A percentile compares a stretch with the other conserved stretches of the same genome.
These are phyloP conservation scores for Candida montana DNA, from an alignment of 805 yeast genomes.

Conservation along the genomic window DNA sequence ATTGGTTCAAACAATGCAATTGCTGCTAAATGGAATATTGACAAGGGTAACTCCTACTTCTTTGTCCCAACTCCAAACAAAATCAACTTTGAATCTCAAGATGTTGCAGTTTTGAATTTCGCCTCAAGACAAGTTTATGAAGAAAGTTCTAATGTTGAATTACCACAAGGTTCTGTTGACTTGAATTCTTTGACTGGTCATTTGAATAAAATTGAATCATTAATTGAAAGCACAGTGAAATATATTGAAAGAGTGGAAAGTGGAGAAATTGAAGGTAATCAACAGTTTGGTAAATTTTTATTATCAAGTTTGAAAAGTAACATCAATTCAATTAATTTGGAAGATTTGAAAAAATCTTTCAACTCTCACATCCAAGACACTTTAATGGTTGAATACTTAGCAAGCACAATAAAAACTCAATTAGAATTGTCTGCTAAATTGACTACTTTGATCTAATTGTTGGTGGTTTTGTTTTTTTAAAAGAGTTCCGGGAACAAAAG, in stretches of 20 bases:
- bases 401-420: slow-evolving; percentile 81
- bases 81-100: slow-evolving; percentile 52
- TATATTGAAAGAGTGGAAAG: slow-evolving; percentile 40
- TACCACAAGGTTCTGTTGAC: slow-evolving; percentile 33
- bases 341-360: slow-evolving; percentile 54
- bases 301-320: slow-evolving; percentile 50
- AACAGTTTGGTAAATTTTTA: slow-evolving; percentile 61
- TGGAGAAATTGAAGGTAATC: slow-evolving; percentile 43
- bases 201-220: slow-evolving; percentile 38
- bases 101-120: slow-evolving; percentile 50
- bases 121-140: slow-evolving; percentile 35
- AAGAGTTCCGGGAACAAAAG: too few relatives aligned
- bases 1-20: slow-evolving; percentile 50
- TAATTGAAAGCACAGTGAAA: slow-evolving; percentile 44
- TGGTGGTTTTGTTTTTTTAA: too few relatives aligned
- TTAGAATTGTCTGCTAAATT: slow-evolving; percentile 72
- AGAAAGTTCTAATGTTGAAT: slow-evolving; percentile 22
- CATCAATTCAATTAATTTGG: slow-evolving; percentile 39
- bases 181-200: slow-evolving; percentile 42
- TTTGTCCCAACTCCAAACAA: slow-evolving; percentile 74
- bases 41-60: slow-evolving; percentile 43
- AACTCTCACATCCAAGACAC: slow-evolving; percentile 74
- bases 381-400: slow-evolving; percentile 73
- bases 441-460: slow-evolving; percentile 45
- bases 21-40: slow-evolving; percentile 33